A percentile compares a stretch with the other conserved stretches of the same genome.
Evolutionary conservation across 2,329 filamentous ascomycete species (phyloP).

Genomic region (Penicillium polonicum): DNA sequence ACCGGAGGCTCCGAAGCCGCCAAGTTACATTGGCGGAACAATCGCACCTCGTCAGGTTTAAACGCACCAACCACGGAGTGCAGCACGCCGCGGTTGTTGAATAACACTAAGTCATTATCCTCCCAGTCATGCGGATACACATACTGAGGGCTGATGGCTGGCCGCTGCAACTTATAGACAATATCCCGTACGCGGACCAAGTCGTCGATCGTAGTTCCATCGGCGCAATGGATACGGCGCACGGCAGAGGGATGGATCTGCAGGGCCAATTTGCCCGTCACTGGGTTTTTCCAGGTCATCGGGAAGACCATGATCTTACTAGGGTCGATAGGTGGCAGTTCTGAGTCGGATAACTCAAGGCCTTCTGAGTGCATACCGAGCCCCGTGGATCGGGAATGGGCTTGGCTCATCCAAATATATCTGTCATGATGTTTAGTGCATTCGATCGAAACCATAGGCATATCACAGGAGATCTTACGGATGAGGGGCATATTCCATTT

Average conservation of each 20-base stretch:
- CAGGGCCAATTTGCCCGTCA: constrained; percentile 66
- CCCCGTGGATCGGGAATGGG: constrained; percentile 65
- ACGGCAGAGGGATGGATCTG: constrained; percentile 74
- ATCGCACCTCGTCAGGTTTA: constrained; percentile 66
- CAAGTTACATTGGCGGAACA: constrained; percentile 78
- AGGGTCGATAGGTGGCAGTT: constrained; percentile 65
- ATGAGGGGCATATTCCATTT: constrained; percentile 73
- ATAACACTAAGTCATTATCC: constrained; percentile 72
- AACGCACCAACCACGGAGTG: constrained; percentile 77
- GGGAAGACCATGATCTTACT: constrained; percentile 69
- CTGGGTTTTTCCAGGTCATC: constrained; percentile 75
- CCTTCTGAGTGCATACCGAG: constrained; percentile 69
- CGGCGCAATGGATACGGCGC: constrained; percentile 64
- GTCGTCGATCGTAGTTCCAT: constrained; percentile 69
- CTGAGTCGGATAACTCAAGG: constrained; percentile 58
- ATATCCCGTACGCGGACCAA: constrained; percentile 64
- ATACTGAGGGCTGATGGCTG: constrained; percentile 65
- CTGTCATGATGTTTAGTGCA: constrained; percentile 10
- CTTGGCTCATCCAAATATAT: constrained; percentile 73
- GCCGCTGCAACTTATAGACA: constrained; percentile 70
- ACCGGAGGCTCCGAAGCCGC: constrained; percentile 45
- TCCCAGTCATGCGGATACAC: constrained; percentile 78
- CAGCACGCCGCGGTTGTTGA: constrained; percentile 73
- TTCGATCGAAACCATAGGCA: background rate
- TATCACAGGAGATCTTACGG: constrained; percentile 48